Evolutionary conservation across 352 stramenopile genomes (phyloP).

Genomic region (Phytophthora parvispora): DNA sequence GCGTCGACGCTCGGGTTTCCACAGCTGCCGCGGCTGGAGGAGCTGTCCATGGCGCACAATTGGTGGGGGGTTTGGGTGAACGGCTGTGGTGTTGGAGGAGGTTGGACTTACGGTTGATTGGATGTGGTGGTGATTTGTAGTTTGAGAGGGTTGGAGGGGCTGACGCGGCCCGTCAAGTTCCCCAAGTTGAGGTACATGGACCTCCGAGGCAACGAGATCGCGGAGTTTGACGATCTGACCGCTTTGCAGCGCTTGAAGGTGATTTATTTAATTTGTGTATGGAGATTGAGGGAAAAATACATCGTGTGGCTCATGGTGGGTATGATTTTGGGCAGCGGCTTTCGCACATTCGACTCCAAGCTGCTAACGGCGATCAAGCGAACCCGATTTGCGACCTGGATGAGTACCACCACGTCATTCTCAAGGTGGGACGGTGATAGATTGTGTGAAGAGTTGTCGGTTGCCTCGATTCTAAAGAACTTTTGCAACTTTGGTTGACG

Average conservation of each 20-base stretch:
- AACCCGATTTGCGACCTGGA: constrained; percentile 76
- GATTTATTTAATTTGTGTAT: neutral
- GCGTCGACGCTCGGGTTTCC: constrained; percentile 67
- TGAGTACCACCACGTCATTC: constrained; percentile 62
- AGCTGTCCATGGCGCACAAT: constrained; percentile 85
- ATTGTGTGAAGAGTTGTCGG: neutral
- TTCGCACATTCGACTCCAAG: constrained; percentile 70
- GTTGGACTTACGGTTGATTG: neutral
- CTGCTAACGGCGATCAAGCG: constrained; percentile 51
- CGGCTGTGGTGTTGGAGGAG: neutral
- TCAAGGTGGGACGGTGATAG: constrained; percentile 40
- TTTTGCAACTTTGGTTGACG: no score
- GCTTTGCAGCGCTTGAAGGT: constrained; percentile 71
- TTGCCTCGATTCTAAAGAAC: no score
- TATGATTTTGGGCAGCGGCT: constrained; percentile 44
- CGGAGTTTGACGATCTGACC: constrained; percentile 43
- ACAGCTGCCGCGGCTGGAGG: constrained; percentile 66
- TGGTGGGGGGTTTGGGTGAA: constrained; percentile 34
- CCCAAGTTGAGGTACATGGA: constrained; percentile 79
- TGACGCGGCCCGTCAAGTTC: constrained; percentile 76
- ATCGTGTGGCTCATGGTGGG: neutral
- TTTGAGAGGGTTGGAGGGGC: constrained; percentile 56
- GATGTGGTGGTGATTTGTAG: constrained; percentile 33
- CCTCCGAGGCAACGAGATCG: constrained; percentile 72
- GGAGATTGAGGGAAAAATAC: neutral